phyloP scores from a whole-genome alignment of 352 stramenopile species.

The Phytophthora macrochlamydospora region DNA sequence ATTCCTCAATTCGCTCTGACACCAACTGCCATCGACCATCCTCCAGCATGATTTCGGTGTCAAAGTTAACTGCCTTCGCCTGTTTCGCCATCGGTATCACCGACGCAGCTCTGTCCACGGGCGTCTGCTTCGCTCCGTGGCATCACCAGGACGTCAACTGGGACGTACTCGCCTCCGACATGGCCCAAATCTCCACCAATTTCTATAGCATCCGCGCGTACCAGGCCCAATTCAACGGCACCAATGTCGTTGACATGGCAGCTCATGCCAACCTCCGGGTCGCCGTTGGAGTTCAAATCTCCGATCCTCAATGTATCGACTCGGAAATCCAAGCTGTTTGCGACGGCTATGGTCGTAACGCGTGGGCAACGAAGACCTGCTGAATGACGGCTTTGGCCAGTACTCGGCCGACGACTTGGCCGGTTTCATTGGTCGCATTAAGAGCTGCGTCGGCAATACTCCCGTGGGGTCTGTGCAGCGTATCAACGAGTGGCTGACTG shows the following conservation, averaged over 20 bases:
- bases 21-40: no score
- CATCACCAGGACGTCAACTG: slow-evolving; percentile 43
- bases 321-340: slow-evolving; percentile 67
- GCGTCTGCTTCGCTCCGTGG: slow-evolving; percentile 72
- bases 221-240: slow-evolving; percentile 54
- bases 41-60: no score
- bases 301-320: slow-evolving; percentile 41
- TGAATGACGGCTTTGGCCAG: slow-evolving; percentile 52
- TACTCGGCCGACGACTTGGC: slow-evolving; percentile 43
- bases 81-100: slow-evolving; percentile 11
- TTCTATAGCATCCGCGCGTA: slow-evolving; percentile 76
- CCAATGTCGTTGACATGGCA: slow-evolving; percentile 58
- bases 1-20: no score
- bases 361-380: slow-evolving; percentile 79
- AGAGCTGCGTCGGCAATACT: slow-evolving; percentile 38
- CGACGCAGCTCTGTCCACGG: slow-evolving; percentile 17
- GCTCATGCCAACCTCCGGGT: slow-evolving; percentile 50
- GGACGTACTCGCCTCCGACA: slow-evolving; percentile 37
- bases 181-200: slow-evolving; percentile 39
- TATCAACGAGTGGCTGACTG: slow-evolving; percentile 69
- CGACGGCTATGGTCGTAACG: slow-evolving; percentile 45
- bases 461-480: slow-evolving; percentile 70
- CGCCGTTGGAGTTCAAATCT: slow-evolving; percentile 66
- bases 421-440: slow-evolving; percentile 61
- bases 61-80: no score